Evolutionary conservation across 2,329 filamentous ascomycete genomes (phyloP).

Genomic region (Alternaria dauci): DNA sequence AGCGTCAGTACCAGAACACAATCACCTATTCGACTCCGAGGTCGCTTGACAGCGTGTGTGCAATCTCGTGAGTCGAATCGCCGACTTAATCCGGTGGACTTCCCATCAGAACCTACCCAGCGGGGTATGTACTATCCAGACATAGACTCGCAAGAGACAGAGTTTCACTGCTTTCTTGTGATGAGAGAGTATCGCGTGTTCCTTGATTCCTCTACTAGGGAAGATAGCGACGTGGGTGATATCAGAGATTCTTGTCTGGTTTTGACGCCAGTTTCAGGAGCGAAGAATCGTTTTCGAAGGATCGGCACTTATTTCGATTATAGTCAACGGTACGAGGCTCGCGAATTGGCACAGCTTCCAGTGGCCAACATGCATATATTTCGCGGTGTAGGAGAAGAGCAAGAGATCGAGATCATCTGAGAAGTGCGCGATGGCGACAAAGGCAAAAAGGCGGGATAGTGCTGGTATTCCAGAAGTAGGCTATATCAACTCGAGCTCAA

Average conservation of each 20-base stretch:
- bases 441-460: not conserved
- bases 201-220: no score
- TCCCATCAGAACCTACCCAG: not conserved
- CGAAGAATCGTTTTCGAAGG: not conserved
- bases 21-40: not conserved
- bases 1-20: not conserved
- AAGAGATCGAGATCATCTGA: not conserved
- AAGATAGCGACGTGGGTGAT: no score
- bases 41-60: not conserved
- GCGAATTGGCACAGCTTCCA: no score
- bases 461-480: no score
- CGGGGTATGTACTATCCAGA: not conserved
- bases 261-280: not conserved
- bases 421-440: no score
- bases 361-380: not conserved
- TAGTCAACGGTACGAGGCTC: no score
- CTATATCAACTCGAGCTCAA: constrained; percentile 33
- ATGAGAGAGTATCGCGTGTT: not conserved
- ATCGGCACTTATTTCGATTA: not conserved
- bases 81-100: not conserved
- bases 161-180: not conserved
- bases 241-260: not conserved
- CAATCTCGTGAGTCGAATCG: no score
- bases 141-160: not conserved
- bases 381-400: not conserved